Conservation (phyloP, 2,329 filamentous ascomycete species). For the Venturia oleaginea region DNA sequence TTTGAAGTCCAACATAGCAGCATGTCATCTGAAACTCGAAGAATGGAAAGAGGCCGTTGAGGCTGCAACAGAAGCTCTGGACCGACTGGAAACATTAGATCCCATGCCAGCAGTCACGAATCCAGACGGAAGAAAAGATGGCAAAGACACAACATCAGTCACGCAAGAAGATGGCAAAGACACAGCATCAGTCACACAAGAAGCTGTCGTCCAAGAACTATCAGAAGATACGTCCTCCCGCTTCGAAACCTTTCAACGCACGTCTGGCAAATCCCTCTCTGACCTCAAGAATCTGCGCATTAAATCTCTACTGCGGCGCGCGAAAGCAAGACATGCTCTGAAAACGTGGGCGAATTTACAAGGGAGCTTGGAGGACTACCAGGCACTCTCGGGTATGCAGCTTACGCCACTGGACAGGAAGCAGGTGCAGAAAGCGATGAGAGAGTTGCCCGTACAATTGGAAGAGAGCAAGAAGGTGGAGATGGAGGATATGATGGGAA, state of each 20-base stretch:
- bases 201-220: constrained; percentile 41
- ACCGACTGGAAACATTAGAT: constrained; percentile 58
- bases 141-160: constrained; percentile 19
- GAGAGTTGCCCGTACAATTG: constrained; percentile 55
- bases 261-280: constrained; percentile 33
- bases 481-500: constrained; percentile 95
- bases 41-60: constrained; percentile 79
- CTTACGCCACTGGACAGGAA: constrained; percentile 58
- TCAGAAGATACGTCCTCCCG: constrained; percentile 35
- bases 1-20: constrained; percentile 78
- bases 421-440: constrained; percentile 58
- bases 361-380: constrained; percentile 70
- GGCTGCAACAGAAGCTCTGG: constrained; percentile 62
- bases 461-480: constrained; percentile 77
- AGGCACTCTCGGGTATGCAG: constrained; percentile 50
- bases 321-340: constrained; percentile 60
- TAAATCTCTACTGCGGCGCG: constrained; percentile 75
- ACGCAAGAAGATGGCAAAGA: constrained; percentile 18
- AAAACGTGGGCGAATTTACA: constrained; percentile 74
- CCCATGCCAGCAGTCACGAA: constrained; percentile 26
- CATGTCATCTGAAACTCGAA: constrained; percentile 74
- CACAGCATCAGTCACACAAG: constrained; percentile 22
- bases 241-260: constrained; percentile 31
- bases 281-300: constrained; percentile 69
- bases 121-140: constrained; percentile 17